A percentile compares a stretch with the other conserved stretches of the same genome.
Evolutionary conservation across 2,329 filamentous ascomycete species (phyloP).

Genomic region (Sclerotinia glacialis): DNA sequence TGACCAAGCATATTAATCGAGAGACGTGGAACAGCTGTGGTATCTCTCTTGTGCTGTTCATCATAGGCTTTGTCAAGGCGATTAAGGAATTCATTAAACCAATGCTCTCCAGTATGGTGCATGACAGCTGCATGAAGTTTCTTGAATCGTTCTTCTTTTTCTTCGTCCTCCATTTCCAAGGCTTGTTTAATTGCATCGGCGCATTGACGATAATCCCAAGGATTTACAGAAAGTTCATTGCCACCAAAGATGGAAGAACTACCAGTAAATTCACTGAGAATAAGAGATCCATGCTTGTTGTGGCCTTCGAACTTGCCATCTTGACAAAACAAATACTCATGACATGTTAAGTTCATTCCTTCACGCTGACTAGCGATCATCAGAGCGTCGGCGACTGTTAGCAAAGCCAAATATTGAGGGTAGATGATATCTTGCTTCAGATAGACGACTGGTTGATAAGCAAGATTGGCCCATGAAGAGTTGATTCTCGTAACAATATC

Average conservation of each 20-base stretch:
- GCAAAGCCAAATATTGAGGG: slow-evolving; percentile 84
- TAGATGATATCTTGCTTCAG: slow-evolving; percentile 94
- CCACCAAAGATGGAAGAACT: slow-evolving; percentile 81
- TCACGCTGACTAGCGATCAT: slow-evolving; percentile 96
- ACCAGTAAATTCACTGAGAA: slow-evolving; percentile 92
- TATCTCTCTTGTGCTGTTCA: slow-evolving; percentile 80
- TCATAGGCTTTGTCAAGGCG: slow-evolving; percentile 74
- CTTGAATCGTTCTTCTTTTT: slow-evolving; percentile 72
- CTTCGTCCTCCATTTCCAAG: slow-evolving; percentile 72
- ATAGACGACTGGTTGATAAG: slow-evolving; percentile 90
- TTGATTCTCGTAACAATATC: slow-evolving; percentile 96
- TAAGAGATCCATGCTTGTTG: slow-evolving; percentile 83
- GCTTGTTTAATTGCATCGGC: slow-evolving; percentile 82
- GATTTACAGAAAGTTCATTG: slow-evolving; percentile 82
- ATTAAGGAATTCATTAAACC: slow-evolving; percentile 74
- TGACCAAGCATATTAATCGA: slow-evolving; percentile 63
- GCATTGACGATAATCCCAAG: slow-evolving; percentile 90
- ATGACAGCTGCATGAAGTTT: slow-evolving; percentile 71
- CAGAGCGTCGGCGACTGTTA: slow-evolving; percentile 84
- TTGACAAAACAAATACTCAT: slow-evolving; percentile 92
- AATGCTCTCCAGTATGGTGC: slow-evolving; percentile 79
- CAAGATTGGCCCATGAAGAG: slow-evolving; percentile 82
- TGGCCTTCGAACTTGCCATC: slow-evolving; percentile 68
- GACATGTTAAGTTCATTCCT: slow-evolving; percentile 94
- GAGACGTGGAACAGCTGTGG: slow-evolving; percentile 80